phyloP scores from a whole-genome alignment of 305 asterid genomes.

The Solanum aculeatissimum region DNA sequence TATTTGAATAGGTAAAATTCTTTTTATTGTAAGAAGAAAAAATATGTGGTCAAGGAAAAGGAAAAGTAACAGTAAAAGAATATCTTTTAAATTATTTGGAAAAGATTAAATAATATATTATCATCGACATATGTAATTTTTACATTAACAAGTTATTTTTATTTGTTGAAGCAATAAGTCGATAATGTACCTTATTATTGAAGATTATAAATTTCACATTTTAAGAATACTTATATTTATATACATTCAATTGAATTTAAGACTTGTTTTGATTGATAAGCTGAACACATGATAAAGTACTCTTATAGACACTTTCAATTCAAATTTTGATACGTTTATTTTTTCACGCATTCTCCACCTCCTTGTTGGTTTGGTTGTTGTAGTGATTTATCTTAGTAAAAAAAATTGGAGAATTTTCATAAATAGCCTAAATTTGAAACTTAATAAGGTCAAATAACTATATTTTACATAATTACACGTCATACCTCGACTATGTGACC shows the following conservation, averaged over 20 bases:
- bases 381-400: neutral
- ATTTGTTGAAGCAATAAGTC: neutral
- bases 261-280: accelerated
- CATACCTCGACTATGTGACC: too few species aligned
- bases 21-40: neutral
- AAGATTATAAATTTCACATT: neutral
- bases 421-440: too few species aligned
- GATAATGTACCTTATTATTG: neutral
- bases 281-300: neutral
- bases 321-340: neutral
- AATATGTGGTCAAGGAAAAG: neutral
- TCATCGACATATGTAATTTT: neutral
- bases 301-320: neutral
- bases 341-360: neutral
- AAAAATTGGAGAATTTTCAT: too few species aligned
- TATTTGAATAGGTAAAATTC: neutral
- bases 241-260: too few species aligned
- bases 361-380: neutral
- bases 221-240: neutral
- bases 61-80: neutral
- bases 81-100: neutral
- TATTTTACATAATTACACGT: too few species aligned
- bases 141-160: neutral
- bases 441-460: too few species aligned
- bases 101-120: neutral